phyloP scores from a whole-genome alignment of 176 grass and related monocot species.

The Carex parvula region DNA sequence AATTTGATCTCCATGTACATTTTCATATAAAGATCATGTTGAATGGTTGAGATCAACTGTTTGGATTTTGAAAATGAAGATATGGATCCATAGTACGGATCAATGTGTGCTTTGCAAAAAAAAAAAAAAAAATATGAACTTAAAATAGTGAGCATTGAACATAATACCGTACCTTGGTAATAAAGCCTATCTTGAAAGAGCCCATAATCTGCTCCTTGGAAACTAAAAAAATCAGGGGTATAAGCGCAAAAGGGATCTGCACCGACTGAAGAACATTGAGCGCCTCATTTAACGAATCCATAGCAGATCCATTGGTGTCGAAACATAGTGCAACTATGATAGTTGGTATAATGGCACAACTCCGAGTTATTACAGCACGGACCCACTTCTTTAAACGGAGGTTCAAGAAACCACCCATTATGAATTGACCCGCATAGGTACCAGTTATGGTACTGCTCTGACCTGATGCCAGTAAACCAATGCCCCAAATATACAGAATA shows the following conservation, averaged over 20 bases:
- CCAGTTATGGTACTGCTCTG: constrained; percentile 94
- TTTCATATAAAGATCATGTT: no score
- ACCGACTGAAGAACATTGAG: constrained; percentile 95
- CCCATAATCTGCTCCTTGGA: constrained; percentile 91
- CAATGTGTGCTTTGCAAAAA: no score
- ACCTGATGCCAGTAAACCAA: constrained; percentile 82
- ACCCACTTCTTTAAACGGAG: constrained; percentile 95
- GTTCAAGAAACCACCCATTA: constrained; percentile 94
- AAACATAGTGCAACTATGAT: constrained; percentile 91
- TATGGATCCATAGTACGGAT: no score
- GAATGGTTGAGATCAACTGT: no score
- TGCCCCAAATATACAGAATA: constrained; percentile 86
- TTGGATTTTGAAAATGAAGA: no score
- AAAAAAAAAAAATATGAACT: not conserved
- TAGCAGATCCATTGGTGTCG: constrained; percentile 71
- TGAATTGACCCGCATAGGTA: constrained; percentile 87
- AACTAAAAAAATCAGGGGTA: constrained; percentile 80
- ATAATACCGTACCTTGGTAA: constrained; percentile 62
- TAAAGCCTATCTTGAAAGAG: constrained; percentile 55
- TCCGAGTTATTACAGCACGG: constrained; percentile 75
- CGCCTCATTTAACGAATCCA: constrained; percentile 77
- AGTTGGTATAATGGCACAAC: constrained; percentile 82
- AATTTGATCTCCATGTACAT: no score
- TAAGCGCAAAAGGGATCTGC: constrained; percentile 88
- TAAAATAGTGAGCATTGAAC: not conserved